Percentiles rank a stretch among this genome's conserved stretches.
phyloP scores from a whole-genome alignment of 129 eudicot genomes.

The Chrysanthemum lavandulifolium region DNA sequence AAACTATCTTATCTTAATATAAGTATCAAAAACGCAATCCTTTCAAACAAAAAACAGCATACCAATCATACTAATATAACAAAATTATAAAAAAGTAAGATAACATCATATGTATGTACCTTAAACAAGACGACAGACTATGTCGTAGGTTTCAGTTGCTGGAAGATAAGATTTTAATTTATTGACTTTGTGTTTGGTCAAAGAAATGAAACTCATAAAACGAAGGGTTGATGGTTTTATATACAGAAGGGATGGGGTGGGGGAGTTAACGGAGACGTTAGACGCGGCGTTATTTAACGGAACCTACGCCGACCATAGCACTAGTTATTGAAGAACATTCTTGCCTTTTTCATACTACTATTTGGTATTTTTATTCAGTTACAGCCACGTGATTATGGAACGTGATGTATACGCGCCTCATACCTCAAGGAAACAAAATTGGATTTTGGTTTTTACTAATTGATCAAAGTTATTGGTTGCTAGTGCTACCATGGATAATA shows the following conservation, averaged over 20 bases:
- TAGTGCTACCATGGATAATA: too few relatives aligned
- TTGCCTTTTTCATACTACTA: conserved; percentile 34
- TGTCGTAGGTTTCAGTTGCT: neutral
- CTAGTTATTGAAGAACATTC: conserved; percentile 7
- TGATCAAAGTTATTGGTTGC: too few relatives aligned
- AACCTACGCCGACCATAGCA: conserved; percentile 26
- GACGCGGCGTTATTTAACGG: conserved; percentile 24
- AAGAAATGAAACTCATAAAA: conserved; percentile 19
- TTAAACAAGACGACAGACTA: conserved; percentile 10
- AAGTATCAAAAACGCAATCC: too few relatives aligned
- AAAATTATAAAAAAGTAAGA: neutral
- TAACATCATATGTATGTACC: conserved; percentile 10
- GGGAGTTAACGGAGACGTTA: conserved; percentile 30
- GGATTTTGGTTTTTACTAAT: neutral
- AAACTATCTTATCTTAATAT: too few relatives aligned
- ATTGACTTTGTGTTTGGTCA: neutral
- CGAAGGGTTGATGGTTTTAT: conserved; percentile 27
- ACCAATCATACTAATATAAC: neutral
- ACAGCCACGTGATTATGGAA: neutral
- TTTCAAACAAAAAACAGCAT: too few relatives aligned
- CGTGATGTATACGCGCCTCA: neutral
- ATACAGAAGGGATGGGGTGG: neutral
- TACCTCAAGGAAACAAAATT: too few relatives aligned
- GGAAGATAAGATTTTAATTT: conserved; percentile 12
- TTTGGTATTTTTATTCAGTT: neutral